Base-by-base conservation (phyloP, 2,329 filamentous ascomycete genomes). In the Exophiala alcalophila region DNA sequence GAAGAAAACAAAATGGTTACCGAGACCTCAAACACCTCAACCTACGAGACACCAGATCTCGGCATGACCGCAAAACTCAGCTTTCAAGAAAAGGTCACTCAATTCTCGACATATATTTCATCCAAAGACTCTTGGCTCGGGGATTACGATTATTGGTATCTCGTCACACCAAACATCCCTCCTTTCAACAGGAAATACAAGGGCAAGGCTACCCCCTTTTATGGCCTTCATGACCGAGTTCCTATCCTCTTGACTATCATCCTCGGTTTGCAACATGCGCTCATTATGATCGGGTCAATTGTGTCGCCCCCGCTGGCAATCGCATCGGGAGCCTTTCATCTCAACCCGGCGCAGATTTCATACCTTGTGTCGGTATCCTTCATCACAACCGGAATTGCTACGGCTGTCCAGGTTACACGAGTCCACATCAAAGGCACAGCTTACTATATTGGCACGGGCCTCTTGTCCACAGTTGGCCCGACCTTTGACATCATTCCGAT, bases 241-340 rank as follows among this genome's bases (percentile, higher is more conserved):
- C 86, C 86, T 3, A 77, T 91, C 6, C 59, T 90, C 5, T 69
- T 92, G 12, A 84, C 82, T 7, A 61, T 90, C 3, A 69, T 92
- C 1, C 75, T 92, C 2, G 86, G 86, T 12, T 78, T 92, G 38
- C 86, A 92, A 57, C 86, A 92, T 61, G 74, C 86, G 1, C 69
- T 92, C 28, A 79, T 84, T 43, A 90, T 92, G 85, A 64, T 85
- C 47, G 81, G 80, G 8, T 80, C 80, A 24, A 74, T 90, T 54
- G 89, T 92, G 47, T 84, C 85, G 2, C 86, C 86, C 24, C 85
- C 86, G 2, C 77, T 92, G 40, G 81, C 90, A 49, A 76, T 92
- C 46, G 66, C 78, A 2, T 73, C 76, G 11, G 63, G 74, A 2
- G 72, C 70, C 24, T 83, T 81, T 44, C 83, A 88, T 55, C 69